Percentiles rank a stretch among this genome's conserved stretches.
Evolutionary conservation across 768 basidiomycete genomes (phyloP).

Genomic region (Agaricus bisporus): DNA sequence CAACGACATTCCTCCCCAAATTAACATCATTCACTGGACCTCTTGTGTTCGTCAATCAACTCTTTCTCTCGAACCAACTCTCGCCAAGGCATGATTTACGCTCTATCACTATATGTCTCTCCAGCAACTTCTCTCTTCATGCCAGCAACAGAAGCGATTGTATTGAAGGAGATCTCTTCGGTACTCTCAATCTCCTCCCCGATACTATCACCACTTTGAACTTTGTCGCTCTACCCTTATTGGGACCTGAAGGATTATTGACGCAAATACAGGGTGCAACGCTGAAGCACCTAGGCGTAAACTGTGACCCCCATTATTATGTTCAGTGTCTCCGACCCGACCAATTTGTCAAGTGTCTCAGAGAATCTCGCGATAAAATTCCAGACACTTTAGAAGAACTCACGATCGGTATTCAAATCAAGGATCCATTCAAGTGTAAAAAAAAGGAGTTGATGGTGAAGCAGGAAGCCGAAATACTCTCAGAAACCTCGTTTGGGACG

Average conservation of each 20-base stretch:
- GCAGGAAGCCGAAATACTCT: not conserved
- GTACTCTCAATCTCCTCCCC: not conserved
- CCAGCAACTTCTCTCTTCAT: not conserved
- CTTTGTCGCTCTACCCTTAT: not conserved
- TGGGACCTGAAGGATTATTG: not conserved
- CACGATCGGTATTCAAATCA: not conserved
- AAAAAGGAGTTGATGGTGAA: not conserved
- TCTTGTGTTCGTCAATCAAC: not conserved
- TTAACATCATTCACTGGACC: not conserved
- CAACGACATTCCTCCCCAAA: not conserved
- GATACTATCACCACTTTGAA: not conserved
- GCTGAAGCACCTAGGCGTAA: not conserved
- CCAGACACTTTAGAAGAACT: not conserved
- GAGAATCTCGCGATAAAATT: not conserved
- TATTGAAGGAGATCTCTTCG: not conserved
- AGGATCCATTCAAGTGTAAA: not conserved
- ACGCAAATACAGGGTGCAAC: not conserved
- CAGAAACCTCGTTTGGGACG: not conserved
- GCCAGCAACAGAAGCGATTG: not conserved
- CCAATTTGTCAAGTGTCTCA: not conserved
- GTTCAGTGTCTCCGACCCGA: not conserved
- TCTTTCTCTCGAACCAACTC: not conserved
- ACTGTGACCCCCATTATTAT: not conserved
- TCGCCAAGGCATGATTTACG: not conserved
- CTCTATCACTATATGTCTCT: not conserved